Evolutionary conservation across 2,329 filamentous ascomycete genomes (phyloP), one percentile per base, ranked within the genome.

Genomic region (Albophoma yamanashiensis): DNA sequence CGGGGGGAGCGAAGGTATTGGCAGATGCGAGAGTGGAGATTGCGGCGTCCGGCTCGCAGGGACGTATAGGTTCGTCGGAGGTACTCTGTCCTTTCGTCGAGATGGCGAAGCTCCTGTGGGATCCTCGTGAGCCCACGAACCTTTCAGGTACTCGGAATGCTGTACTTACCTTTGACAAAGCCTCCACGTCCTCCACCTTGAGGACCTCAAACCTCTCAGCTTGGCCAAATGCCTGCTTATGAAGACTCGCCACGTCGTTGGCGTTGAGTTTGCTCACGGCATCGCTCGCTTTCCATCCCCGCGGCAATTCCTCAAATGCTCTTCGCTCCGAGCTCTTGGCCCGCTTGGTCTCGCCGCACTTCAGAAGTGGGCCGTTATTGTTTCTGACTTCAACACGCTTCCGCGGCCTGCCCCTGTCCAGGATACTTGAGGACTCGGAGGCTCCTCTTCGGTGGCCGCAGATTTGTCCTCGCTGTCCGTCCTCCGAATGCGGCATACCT

Each of bases 41-140:
- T 91, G 64, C 89, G 87, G 36, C 89, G 86, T 1, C 88, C 89
- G n/a, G 85, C 81, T 17, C 89, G 83, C 20, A 93, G 81, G 6
- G 88, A 89, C 58, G 83, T 87, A 73, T 91, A 89, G 0, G 89
- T 92, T 62, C 84, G 87, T 55, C 89, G 85, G 56, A 92, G 83
- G 68, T 92, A 92, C 65, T 91, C 88, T 59, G 87, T 89, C 60
- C 89, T 84, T 69, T 91, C 87, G 67, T 92, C 89, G n/a, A 92
- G 78, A 61, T 82, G 84, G 57, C 86, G 84, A 59, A 92, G 85
- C 75, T 92, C 89, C 83, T 88, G 64, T 34, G 42, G 27, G 9
- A 14, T n/a, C 6, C 4, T 17, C 9, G 50, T 36, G 9, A 53
- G 50, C 31, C 22, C 22, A 20, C 5, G 11, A 20, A 36, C 17